Evolutionary conservation across 2,329 filamentous ascomycete genomes (phyloP).

Genomic region (Didymosphaeria variabile): DNA sequence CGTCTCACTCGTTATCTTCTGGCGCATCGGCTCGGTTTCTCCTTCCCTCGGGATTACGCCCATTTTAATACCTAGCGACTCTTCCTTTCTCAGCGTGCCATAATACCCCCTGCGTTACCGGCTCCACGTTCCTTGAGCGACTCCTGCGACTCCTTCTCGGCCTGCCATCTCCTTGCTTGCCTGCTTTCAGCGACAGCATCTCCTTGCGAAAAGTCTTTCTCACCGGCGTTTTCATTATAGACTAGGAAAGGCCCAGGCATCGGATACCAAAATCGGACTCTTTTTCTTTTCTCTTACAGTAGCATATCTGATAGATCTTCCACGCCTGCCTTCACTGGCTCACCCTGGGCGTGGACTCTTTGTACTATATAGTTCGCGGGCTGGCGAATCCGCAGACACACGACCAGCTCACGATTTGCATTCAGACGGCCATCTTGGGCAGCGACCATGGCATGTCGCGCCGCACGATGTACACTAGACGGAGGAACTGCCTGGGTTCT

Average conservation of each 20-base stretch:
- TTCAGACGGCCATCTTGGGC: constrained; percentile 44
- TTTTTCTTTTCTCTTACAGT: constrained; percentile 28
- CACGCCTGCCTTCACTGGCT: constrained; percentile 46
- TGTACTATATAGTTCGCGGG: constrained; percentile 44
- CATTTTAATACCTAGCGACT: constrained; percentile 49
- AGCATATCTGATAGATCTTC: constrained; percentile 45
- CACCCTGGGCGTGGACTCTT: constrained; percentile 39
- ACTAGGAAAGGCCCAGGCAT: constrained; percentile 51
- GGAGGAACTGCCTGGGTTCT: constrained; percentile 42
- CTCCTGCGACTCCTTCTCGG: constrained; percentile 30
- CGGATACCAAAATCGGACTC: constrained; percentile 51
- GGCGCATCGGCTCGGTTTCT: constrained; percentile 28
- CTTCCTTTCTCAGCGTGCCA: constrained; percentile 44
- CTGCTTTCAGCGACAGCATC: constrained; percentile 43
- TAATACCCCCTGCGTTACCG: constrained; percentile 49
- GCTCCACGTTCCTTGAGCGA: constrained; percentile 38
- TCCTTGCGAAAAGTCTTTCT: constrained; percentile 47
- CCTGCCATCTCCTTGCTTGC: constrained; percentile 32
- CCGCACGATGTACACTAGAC: constrained; percentile 33
- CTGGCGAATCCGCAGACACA: constrained; percentile 38
- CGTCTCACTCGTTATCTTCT: constrained; percentile 21
- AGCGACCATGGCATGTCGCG: constrained; percentile 34
- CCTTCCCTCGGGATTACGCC: constrained; percentile 41
- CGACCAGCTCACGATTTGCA: constrained; percentile 43
- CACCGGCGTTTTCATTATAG: constrained; percentile 49